phyloP scores from a whole-genome alignment of 2,329 filamentous ascomycete species.

The Penicillium sp. region DNA sequence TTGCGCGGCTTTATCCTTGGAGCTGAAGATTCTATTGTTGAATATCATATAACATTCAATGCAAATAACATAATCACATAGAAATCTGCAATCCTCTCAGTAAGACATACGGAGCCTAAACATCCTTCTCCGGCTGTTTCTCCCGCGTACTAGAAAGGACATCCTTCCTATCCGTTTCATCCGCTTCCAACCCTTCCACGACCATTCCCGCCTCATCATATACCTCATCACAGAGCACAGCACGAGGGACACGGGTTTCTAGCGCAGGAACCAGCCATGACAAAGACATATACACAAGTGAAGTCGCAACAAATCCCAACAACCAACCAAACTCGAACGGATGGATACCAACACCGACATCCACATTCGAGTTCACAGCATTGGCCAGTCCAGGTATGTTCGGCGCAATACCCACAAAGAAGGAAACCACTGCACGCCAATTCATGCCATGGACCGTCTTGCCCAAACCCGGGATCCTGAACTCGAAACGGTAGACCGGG shows the following conservation, averaged over 20 bases:
- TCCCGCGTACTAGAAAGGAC: slow-evolving; percentile 2
- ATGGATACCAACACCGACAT: slow-evolving; percentile 49
- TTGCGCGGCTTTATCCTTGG: background rate
- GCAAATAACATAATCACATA: too few species aligned
- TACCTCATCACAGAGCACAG: slow-evolving; percentile 39
- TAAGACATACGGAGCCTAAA: background rate
- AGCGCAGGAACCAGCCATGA: slow-evolving; percentile 48
- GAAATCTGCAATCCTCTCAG: too few species aligned
- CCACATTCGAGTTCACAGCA: slow-evolving; percentile 37
- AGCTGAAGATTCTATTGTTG: too few species aligned
- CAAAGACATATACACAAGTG: slow-evolving; percentile 54
- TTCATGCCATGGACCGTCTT: slow-evolving; percentile 48
- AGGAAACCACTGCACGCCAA: slow-evolving; percentile 57
- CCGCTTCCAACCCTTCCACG: slow-evolving; percentile 22
- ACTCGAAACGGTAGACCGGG: slow-evolving; percentile 50
- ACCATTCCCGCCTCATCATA: slow-evolving; percentile 25
- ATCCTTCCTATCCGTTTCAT: slow-evolving; percentile 12
- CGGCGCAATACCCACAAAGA: slow-evolving; percentile 56
- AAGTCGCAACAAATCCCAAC: slow-evolving; percentile 56
- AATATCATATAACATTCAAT: too few species aligned
- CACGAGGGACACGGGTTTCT: slow-evolving; percentile 47
- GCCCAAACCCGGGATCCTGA: slow-evolving; percentile 8
- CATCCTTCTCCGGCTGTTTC: slow-evolving; percentile 3
- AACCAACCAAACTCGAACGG: slow-evolving; percentile 66
- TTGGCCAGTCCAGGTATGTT: slow-evolving; percentile 55